These are phyloP conservation scores for Lactifluus hygrophoroides DNA, from an alignment of 768 basidiomycete species.

Conservation along the genomic window DNA sequence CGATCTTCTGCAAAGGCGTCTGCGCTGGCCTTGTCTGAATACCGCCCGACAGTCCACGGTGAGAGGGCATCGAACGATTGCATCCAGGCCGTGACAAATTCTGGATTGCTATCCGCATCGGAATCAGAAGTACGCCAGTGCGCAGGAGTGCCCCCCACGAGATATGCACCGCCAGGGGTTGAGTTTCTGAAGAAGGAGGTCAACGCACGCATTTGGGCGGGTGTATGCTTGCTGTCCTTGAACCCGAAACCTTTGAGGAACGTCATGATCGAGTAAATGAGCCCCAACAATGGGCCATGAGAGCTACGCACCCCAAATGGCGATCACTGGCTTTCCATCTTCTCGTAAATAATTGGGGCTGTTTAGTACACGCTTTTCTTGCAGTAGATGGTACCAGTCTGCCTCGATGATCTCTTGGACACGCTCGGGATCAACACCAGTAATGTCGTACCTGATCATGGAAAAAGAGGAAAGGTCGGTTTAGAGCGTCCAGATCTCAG, in stretches of 20 bases:
- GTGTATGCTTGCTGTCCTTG: conserved; percentile 50
- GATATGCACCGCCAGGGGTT: conserved; percentile 66
- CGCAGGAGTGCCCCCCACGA: conserved; percentile 61
- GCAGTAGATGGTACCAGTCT: conserved; percentile 69
- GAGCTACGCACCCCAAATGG: conserved; percentile 50
- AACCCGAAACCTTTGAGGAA: conserved; percentile 57
- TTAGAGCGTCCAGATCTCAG: not conserved
- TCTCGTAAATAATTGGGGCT: conserved; percentile 69
- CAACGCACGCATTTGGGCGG: conserved; percentile 47
- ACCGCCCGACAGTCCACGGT: conserved; percentile 79
- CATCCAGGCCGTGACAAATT: conserved; percentile 60
- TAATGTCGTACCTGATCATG: conserved; percentile 65
- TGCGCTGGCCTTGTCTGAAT: conserved; percentile 48
- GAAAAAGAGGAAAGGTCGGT: not conserved
- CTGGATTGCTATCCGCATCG: conserved; percentile 63
- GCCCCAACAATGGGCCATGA: not conserved
- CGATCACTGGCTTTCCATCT: conserved; percentile 60
- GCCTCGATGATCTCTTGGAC: conserved; percentile 57
- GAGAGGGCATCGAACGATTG: conserved; percentile 74
- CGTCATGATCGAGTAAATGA: not conserved
- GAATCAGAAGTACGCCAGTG: conserved; percentile 66
- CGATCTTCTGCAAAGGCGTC: conserved; percentile 54
- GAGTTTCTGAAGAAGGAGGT: conserved; percentile 47
- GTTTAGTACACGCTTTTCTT: conserved; percentile 50
- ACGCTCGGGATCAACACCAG: conserved; percentile 63